Base-by-base conservation (phyloP, 2,329 filamentous ascomycete species). In the Berkeleyomyces rouxiae region DNA sequence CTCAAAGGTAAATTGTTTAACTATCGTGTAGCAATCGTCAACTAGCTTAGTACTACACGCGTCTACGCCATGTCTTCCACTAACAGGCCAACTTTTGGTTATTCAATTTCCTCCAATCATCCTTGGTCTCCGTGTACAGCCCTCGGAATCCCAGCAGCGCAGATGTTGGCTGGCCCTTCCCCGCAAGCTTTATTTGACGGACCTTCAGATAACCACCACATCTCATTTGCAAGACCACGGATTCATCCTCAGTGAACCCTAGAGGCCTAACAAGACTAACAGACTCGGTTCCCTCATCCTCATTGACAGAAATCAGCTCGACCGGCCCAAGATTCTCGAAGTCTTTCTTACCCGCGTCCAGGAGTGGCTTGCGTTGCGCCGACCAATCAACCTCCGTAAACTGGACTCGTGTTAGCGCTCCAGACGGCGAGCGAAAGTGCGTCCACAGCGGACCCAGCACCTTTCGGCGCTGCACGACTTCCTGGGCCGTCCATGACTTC, bases 381-480 rank as follows among this genome's bases (percentile, higher is more conserved):
- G 37, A n/a, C 3, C 42, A 55, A 37, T 51, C 63, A 13, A 42
- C 58, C 16, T 58, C 59, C 7, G 36, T 9, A 23, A 65, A 55
- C 36, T 58, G 59, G 16, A 64, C 63, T 10, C 63, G n/a, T 10
- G 61, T 23, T 7, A 43, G 33, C n/a, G 43, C 31, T 7, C 37
- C 58, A 40, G 53, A 47, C 9, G 36, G 31, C 4, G 23, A 33
- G 13, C 61, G 36, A 13, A 63, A 58, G 53, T 67, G 68, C 61
- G 75, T 85, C 88, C 88, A 95, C 4, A 88, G 71, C 3, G 82
- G 75, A 0, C 84, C 84, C 11, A 92, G 74, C 0, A 85, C 83
- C 7, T 79, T 77, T n/a, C 59, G 81, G 74, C 4, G 81, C 77
- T 79, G 76, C 4, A 74, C 70, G 13, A 91, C 78, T 0, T 82